These are phyloP conservation scores for Abortiporus biennis DNA, from an alignment of 1,284 basidiomycete genomes.

Conservation along the genomic window DNA sequence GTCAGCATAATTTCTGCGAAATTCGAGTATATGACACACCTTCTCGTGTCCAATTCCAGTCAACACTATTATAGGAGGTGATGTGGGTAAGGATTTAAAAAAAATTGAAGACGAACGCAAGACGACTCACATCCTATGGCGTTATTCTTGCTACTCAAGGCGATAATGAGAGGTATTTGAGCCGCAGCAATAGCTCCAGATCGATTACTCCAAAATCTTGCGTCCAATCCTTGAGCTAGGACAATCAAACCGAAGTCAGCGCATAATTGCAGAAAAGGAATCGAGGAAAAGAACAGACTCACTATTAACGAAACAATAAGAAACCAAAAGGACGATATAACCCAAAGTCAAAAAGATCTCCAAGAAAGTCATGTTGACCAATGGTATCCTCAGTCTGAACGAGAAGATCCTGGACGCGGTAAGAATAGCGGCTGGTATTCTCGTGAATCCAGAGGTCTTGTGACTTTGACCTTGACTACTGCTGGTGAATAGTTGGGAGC, in stretches of 20 bases:
- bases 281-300: conserved; percentile 3
- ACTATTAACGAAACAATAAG: conserved; percentile 22
- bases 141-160: conserved; percentile 35
- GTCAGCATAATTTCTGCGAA: neutral
- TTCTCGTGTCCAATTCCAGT: conserved; percentile 37
- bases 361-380: conserved; percentile 19
- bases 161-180: conserved; percentile 34
- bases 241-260: neutral
- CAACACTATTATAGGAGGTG: conserved; percentile 21
- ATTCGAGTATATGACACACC: no score
- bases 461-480: no score
- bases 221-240: conserved; percentile 15
- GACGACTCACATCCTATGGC: conserved; percentile 29
- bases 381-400: no score
- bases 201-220: conserved; percentile 22
- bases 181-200: conserved; percentile 28
- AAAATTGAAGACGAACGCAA: no score
- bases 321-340: conserved; percentile 21
- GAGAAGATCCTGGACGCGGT: no score
- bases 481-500: no score
- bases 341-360: conserved; percentile 17
- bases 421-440: no score
- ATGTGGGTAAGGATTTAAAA: neutral
- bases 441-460: no score
- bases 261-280: no score